Evolutionary conservation across 768 basidiomycete species (phyloP).

Genomic region (Rhizopogon vulgaris): DNA sequence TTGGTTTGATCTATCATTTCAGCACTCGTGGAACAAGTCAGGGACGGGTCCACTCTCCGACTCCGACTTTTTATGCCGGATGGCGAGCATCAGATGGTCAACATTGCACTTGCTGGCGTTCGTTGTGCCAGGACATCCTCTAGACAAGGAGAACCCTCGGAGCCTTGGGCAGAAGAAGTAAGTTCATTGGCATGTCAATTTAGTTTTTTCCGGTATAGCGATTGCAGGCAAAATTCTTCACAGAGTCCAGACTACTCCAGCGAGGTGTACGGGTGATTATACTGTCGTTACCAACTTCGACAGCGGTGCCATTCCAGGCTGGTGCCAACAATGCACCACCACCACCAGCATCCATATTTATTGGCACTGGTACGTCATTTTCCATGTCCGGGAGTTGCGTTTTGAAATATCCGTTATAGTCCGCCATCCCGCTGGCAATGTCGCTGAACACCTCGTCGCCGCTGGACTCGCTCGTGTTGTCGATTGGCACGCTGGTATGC

Average conservation of each 20-base stretch:
- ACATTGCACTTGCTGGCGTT: slow-evolving; percentile 79
- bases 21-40: slow-evolving; percentile 93
- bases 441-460: slow-evolving; percentile 82
- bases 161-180: slow-evolving; percentile 88
- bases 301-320: slow-evolving; percentile 75
- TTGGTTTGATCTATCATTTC: slow-evolving; percentile 2
- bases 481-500: slow-evolving; percentile 97
- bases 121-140: slow-evolving; percentile 65
- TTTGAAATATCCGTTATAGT: slow-evolving; percentile 34
- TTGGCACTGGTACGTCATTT: slow-evolving; percentile 62
- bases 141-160: slow-evolving; percentile 71
- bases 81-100: slow-evolving; percentile 85
- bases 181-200: slow-evolving; percentile 15
- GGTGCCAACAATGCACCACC: slow-evolving; percentile 44
- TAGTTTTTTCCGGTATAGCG: slow-evolving; percentile 8
- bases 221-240: slow-evolving; percentile 83
- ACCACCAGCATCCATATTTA: slow-evolving; percentile 77
- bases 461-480: slow-evolving; percentile 87
- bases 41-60: slow-evolving; percentile 88
- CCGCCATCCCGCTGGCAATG: slow-evolving; percentile 89
- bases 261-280: slow-evolving; percentile 71
- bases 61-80: slow-evolving; percentile 84
- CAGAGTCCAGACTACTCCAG: slow-evolving; percentile 82
- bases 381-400: neutral
- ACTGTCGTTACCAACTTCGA: slow-evolving; percentile 71